Percentiles rank a stretch among this genome's conserved stretches.
Conservation (phyloP, 495 filamentous ascomycete species). For the Aspergillus conjunctus region DNA sequence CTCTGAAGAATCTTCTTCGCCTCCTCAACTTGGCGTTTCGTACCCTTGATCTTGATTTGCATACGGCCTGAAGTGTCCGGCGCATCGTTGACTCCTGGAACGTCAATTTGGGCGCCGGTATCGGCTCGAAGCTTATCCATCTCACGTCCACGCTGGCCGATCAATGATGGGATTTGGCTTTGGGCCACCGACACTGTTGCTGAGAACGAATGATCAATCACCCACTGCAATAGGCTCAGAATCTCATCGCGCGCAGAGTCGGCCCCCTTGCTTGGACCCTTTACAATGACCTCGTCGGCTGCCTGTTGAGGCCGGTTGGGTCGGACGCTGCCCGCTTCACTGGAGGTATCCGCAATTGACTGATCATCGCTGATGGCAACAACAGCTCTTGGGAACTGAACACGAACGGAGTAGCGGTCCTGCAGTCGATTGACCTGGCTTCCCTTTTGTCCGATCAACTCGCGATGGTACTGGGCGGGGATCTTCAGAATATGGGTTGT, state of each 20-base stretch:
- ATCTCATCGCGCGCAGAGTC: conserved; percentile 90
- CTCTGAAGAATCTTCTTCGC: conserved; percentile 87
- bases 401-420: conserved; percentile 85
- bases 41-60: conserved; percentile 87
- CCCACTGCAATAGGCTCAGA: conserved; percentile 79
- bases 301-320: conserved; percentile 68
- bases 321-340: conserved; percentile 65
- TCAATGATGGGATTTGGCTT: conserved; percentile 83
- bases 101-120: conserved; percentile 85
- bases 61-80: conserved; percentile 65
- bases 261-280: conserved; percentile 87
- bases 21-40: conserved; percentile 82
- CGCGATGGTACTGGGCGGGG: conserved; percentile 82
- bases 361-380: conserved; percentile 67
- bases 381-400: conserved; percentile 83
- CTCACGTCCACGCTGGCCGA: conserved; percentile 83
- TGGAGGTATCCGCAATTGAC: conserved; percentile 65
- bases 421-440: conserved; percentile 70
- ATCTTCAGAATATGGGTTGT: conserved; percentile 84
- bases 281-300: conserved; percentile 86
- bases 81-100: conserved; percentile 67
- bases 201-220: conserved; percentile 77
- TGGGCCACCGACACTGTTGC: conserved; percentile 82
- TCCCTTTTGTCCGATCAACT: conserved; percentile 66
- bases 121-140: conserved; percentile 84